A percentile compares a stretch with the other conserved stretches of the same genome.
Conservation (phyloP, 108 stramenopile genomes). For the Nitzschia sp. region DNA sequence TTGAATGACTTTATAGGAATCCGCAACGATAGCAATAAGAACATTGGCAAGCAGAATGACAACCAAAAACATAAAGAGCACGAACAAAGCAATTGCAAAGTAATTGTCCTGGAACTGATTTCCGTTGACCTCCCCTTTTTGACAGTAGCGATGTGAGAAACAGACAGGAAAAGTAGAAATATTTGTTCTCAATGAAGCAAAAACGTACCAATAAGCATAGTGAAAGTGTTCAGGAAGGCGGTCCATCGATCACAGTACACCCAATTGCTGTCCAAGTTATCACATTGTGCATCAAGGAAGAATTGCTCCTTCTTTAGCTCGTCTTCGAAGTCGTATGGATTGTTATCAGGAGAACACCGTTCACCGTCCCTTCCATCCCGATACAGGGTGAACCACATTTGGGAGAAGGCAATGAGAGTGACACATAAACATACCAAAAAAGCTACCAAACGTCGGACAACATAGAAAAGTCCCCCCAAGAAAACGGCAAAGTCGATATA, state of each 20-base stretch:
- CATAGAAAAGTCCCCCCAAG: constrained; percentile 50
- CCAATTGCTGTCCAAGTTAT: constrained; percentile 26
- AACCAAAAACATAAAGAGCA: constrained; percentile 64
- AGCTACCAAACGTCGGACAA: constrained; percentile 44
- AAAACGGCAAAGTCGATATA: constrained; percentile 62
- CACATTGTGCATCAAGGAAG: constrained; percentile 3
- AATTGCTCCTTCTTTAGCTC: background rate
- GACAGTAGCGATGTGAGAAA: too few species aligned
- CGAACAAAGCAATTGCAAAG: constrained; percentile 40
- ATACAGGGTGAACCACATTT: constrained; percentile 41
- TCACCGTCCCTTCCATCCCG: constrained; percentile 1
- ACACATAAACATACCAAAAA: constrained; percentile 48
- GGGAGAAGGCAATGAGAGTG: constrained; percentile 53
- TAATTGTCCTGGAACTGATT: constrained; percentile 34
- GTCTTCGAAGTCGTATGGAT: background rate
- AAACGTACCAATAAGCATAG: constrained; percentile 53
- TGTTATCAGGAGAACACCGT: constrained; percentile 7
- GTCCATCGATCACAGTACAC: constrained; percentile 46
- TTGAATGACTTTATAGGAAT: constrained; percentile 69
- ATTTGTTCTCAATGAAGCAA: too few species aligned
- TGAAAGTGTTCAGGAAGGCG: constrained; percentile 59
- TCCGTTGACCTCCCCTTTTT: constrained; percentile 43
- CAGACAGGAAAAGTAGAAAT: too few species aligned
- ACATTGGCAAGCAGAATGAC: constrained; percentile 67
- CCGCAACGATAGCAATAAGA: constrained; percentile 63